Evolutionary conservation across 2,329 filamentous ascomycete genomes (phyloP), one percentile per base, ranked within the genome.

Genomic region (Phoma sp.): DNA sequence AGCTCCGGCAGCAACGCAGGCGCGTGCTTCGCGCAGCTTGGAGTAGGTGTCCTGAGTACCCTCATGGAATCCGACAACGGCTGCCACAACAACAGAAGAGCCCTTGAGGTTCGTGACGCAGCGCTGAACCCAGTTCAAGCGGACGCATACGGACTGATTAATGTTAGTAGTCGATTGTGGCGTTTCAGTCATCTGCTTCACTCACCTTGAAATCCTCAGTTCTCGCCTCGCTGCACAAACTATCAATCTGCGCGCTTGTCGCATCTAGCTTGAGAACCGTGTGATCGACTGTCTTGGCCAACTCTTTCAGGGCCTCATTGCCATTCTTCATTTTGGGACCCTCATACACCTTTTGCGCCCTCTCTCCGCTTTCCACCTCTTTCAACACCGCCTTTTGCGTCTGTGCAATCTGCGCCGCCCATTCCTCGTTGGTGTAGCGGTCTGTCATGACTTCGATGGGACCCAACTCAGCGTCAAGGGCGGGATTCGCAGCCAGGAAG

Each of bases 51-150:
- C 73, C 56, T 84, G 74, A 0, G 81, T 85, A 10, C 84, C 84
- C 65, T 86, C 83, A 47, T 82, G 84, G 67, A 86, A 86, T 22
- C 82, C 83, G 8, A 86, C 77, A 5, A 86, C 84, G 59, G 81
- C 83, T 39, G 83, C 82, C 18, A 86, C 79, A 23, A 75, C 74
- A n/a, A 83, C 78, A 5, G 68, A 67, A 7, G 77, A 77, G 43
- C 76, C 77, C 52, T 77, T 75, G 42, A 87, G 76, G 48, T 80
- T 78, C 37, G 76, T 61, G 14, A 78, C 77, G 43, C 81, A 81
- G 50, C 77, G 79, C 23, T 75, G 60, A n/a, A 86, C 83, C 67
- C 78, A 79, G 32, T 78, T 74, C 1, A 80, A 72, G 7, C 84
- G 80, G 2, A 87, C 83, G 65, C 84, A 87, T 50, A 86, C 84